Conservation (phyloP, 2,329 filamentous ascomycete species). For the Fusarium haematococcum region DNA sequence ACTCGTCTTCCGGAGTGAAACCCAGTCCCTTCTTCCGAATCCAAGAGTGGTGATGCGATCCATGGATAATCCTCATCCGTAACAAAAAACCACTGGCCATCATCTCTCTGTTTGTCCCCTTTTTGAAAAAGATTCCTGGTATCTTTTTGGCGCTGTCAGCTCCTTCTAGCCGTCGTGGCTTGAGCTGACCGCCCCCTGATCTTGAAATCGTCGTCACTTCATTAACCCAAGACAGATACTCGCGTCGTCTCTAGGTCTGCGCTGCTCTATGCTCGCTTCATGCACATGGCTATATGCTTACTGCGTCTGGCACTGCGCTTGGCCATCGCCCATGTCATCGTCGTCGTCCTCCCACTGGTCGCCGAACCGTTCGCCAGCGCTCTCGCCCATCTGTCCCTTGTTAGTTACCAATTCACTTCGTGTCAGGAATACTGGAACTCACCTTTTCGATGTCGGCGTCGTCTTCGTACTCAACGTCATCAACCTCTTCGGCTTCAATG, state of each 20-base stretch:
- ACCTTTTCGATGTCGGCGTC: constrained; percentile 85
- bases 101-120: constrained; percentile 6
- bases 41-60: constrained; percentile 28
- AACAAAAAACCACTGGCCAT: constrained; percentile 3
- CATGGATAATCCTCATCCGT: constrained; percentile 24
- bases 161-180: constrained; percentile 12
- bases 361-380: constrained; percentile 74
- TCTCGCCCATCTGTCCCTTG: constrained; percentile 72
- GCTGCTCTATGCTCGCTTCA: constrained; percentile 20
- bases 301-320: constrained; percentile 79
- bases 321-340: constrained; percentile 74
- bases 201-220: constrained; percentile 43
- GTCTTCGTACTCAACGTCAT: constrained; percentile 89
- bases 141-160: not conserved
- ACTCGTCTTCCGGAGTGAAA: constrained; percentile 15
- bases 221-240: constrained; percentile 30
- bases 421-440: constrained; percentile 44
- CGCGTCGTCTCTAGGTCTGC: constrained; percentile 20
- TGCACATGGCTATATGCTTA: constrained; percentile 54
- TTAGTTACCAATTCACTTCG: constrained; percentile 16
- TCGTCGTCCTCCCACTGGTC: constrained; percentile 76
- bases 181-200: constrained; percentile 15
- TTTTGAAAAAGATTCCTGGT: constrained; percentile 1
- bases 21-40: constrained; percentile 4
- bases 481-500: constrained; percentile 79